Percentiles rank a stretch among this genome's conserved stretches.
Evolutionary conservation across 129 eudicot genomes (phyloP).

Genomic region (Silybum marianum): DNA sequence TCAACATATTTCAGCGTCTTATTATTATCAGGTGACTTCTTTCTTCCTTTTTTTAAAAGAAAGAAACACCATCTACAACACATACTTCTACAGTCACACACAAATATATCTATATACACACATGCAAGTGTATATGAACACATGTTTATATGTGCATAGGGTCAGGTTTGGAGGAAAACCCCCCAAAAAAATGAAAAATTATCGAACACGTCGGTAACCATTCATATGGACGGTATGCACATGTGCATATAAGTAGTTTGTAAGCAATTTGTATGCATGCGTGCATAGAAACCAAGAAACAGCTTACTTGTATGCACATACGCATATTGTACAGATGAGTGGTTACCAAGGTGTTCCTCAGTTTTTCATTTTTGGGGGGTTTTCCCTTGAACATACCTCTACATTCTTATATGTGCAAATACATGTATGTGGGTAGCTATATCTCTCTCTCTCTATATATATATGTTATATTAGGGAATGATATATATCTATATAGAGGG

Average conservation of each 20-base stretch:
- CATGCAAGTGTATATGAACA: not conserved
- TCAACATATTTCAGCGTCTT: constrained; percentile 66
- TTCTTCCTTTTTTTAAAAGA: not conserved
- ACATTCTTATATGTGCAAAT: not conserved
- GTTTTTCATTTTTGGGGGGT: no score
- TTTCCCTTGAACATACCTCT: not conserved
- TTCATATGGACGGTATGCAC: not conserved
- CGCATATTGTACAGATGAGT: no score
- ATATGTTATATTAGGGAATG: no score
- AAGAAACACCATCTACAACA: not conserved
- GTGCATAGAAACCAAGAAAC: no score
- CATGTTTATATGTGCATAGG: not conserved
- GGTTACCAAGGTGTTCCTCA: not conserved
- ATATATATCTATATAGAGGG: no score
- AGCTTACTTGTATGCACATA: no score
- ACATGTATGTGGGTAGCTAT: not conserved
- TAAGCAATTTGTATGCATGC: no score
- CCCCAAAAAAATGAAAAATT: not conserved
- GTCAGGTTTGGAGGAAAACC: not conserved
- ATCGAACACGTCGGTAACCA: no score
- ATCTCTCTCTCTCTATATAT: not conserved
- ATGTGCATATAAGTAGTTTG: not conserved
- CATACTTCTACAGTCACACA: constrained; percentile 1
- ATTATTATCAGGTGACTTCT: constrained; percentile 61
- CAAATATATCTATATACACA: not conserved